Base-by-base conservation (phyloP, 2,329 filamentous ascomycete species). In the Neopestalotiopsis sp. region DNA sequence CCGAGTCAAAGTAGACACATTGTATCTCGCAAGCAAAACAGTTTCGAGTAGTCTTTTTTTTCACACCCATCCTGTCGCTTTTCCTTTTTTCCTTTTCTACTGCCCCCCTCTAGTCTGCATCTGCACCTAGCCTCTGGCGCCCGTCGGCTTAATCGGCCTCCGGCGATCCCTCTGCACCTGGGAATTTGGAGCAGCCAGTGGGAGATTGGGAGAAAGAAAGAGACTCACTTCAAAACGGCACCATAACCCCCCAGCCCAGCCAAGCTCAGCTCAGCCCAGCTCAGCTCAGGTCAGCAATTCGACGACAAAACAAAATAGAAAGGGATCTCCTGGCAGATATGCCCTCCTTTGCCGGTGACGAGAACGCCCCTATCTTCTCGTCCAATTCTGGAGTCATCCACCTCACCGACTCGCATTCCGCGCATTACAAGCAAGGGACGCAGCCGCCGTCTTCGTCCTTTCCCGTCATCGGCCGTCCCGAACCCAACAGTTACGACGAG, bases 311-410 rank as follows among this genome's bases (percentile, higher is more conserved):
- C 28, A 60, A 14, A 52, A 52, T n/a, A 40, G 40, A 63, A 28
- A 30, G n/a, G 28, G 3, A 52, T 17, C 38, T 34, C 62, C 63
- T 70, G 70, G 38, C 57, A 72, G 75, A 79, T 72, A 88, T 88
- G 86, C 86, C 86, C 81, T 87, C 85, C 72, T 88, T 87, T 77
- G 76, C 87, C 72, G 81, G 82, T 77, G 81, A 86, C 78, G 76
- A 79, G 69, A 78, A 78, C 69, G 74, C 76, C 24, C 75, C 76
- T 67, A 73, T 78, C 67, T 77, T 79, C 66, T 61, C 76, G 60
- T 71, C 73, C 34, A 74, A 73, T 69, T 69, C 73, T 68, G 76
- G 75, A 70, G 72, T 79, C 63, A 73, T 79, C 61, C 77, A 74
- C 69, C 72, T 79, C 68, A 75, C 74, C 67, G 75, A 79, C 67